Conservation (phyloP, 768 basidiomycete genomes). For the Leccinum uliginosum region DNA sequence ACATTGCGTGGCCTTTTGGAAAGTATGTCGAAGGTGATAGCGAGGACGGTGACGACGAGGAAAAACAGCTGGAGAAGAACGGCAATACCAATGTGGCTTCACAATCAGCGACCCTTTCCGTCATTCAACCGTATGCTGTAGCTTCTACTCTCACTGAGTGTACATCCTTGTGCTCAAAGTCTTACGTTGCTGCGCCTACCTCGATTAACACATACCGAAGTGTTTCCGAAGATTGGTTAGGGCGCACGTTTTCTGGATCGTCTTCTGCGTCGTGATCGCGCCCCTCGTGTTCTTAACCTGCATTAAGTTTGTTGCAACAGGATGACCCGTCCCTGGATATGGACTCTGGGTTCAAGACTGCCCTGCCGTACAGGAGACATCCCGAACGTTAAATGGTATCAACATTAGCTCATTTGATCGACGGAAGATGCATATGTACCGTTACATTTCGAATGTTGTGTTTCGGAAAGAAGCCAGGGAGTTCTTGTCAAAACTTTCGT, state of each 20-base stretch:
- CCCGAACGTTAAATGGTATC: neutral
- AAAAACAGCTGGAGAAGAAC: slow-evolving; percentile 27
- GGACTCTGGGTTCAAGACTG: neutral
- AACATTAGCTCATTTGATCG: slow-evolving; percentile 8
- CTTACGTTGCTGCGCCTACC: slow-evolving; percentile 61
- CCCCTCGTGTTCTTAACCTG: slow-evolving; percentile 88
- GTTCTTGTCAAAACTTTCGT: slow-evolving; percentile 27
- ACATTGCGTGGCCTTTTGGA: slow-evolving; percentile 96
- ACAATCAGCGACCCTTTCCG: slow-evolving; percentile 41
- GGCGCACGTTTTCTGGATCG: slow-evolving; percentile 78
- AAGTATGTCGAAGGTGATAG: slow-evolving; percentile 92
- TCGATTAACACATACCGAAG: slow-evolving; percentile 17
- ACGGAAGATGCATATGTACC: slow-evolving; percentile 1
- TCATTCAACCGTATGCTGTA: slow-evolving; percentile 27
- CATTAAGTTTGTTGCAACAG: slow-evolving; percentile 29
- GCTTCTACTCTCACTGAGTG: slow-evolving; percentile 37
- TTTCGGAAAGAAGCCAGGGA: slow-evolving; percentile 33
- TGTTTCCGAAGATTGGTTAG: slow-evolving; percentile 48
- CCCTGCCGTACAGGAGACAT: neutral
- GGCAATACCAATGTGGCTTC: slow-evolving; percentile 22
- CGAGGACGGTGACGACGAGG: slow-evolving; percentile 39
- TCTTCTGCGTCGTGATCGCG: slow-evolving; percentile 72
- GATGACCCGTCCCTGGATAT: slow-evolving; percentile 1
- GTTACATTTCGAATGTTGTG: slow-evolving; percentile 27
- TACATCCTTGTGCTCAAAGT: slow-evolving; percentile 51